Conservation (phyloP, 73 alveolate species). For the Loxodes magnus region DNA sequence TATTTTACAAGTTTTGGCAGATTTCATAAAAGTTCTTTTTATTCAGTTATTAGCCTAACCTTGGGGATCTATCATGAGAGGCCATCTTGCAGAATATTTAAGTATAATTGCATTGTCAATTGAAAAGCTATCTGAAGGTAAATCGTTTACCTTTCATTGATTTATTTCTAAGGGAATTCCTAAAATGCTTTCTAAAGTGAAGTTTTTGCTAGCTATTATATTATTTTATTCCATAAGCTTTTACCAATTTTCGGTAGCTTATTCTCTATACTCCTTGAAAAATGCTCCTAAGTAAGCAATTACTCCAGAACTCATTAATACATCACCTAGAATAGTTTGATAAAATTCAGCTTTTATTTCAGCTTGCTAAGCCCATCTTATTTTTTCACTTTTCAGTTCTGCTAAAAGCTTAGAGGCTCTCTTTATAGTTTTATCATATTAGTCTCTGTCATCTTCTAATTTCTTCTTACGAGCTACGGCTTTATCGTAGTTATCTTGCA, state of each 20-base stretch:
- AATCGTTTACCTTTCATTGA: slow-evolving; percentile 81
- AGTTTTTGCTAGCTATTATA: slow-evolving; percentile 38
- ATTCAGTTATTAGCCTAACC: slow-evolving; percentile 93
- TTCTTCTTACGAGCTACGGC: slow-evolving; percentile 88
- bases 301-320: slow-evolving; percentile 93
- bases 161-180: slow-evolving; percentile 98
- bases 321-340: slow-evolving; percentile 93
- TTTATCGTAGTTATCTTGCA: slow-evolving; percentile 86
- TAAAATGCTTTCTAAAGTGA: slow-evolving; percentile 65
- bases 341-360: slow-evolving; percentile 52
- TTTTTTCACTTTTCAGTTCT: slow-evolving; percentile 89
- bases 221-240: slow-evolving; percentile 40
- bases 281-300: slow-evolving; percentile 99
- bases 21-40: no score
- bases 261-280: slow-evolving; percentile 87
- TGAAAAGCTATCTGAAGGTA: slow-evolving; percentile 94
- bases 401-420: slow-evolving; percentile 89
- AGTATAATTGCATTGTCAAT: slow-evolving; percentile 95
- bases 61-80: slow-evolving; percentile 98
- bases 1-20: no score
- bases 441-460: slow-evolving; percentile 84
- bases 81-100: slow-evolving; percentile 96
- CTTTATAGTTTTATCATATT: slow-evolving; percentile 54
- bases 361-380: slow-evolving; percentile 79
- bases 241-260: slow-evolving; percentile 86